Base-by-base conservation (phyloP, 192 early-diverging fungal genomes). In the Chytriomyces sp. region DNA sequence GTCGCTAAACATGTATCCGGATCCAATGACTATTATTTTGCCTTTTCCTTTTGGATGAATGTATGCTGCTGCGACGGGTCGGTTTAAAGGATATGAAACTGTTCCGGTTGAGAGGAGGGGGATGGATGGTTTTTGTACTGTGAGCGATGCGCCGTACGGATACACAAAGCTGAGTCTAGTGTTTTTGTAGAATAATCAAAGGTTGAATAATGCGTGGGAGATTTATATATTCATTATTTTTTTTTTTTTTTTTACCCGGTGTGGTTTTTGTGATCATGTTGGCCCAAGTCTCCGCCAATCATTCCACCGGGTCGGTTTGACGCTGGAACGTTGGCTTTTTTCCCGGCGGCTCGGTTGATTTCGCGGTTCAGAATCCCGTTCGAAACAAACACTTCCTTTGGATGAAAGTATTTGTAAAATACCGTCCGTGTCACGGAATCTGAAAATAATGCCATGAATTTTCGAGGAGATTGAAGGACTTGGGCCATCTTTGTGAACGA, bases 301-400 rank as follows among this genome's bases (percentile, higher is more conserved):
- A 71, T 78, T n/a, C 78, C 78, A 79, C 53, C 53, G 20, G 53
- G 53, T 57, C 20, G 13, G 53, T 57, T 24, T 35, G 69, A 45
- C 18, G 50, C 59, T 74, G 66, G n/a, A n/a, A 81, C 13, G 44
- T 5, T 13, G 7, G 48, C 64, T 79, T 81, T 71, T 78, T 89
- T 89, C 18, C 87, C 85, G 47, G 88, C 89, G 10, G 88, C 88
- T 11, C 84, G 82, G 67, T 88, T 88, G 53, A 90, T 64, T 70
- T 88, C 89, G 61, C 89, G 80, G 61, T 91, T 91, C 45, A 91
- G 80, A 16, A 91, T 84, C 10, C 89, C 89, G 70, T 88, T 83
- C 3, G 84, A 72, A 7, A 91, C 84, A 70, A 84, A 85, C 11
- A 89, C 89, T 69, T 91, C 89, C 64, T 91, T 91, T 63, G 89